Conservation (phyloP, 2,329 filamentous ascomycete genomes). For the Cercospora beticola region DNA sequence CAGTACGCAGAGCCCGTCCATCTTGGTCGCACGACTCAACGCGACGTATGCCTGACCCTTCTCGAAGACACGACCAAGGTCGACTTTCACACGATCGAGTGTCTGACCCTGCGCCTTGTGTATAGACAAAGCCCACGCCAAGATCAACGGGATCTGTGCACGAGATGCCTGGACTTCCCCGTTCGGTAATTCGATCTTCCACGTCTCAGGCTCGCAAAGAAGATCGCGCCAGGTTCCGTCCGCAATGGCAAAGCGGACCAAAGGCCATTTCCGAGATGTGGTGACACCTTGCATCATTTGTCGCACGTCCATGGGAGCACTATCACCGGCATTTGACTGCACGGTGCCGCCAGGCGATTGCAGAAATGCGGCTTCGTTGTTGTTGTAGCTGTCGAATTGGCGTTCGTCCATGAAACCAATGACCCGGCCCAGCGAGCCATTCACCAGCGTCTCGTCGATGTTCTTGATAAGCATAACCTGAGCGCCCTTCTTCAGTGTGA, state of each 20-base stretch:
- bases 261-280: conserved; percentile 65
- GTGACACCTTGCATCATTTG: conserved; percentile 57
- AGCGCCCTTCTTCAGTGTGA: conserved; percentile 84
- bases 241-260: conserved; percentile 78
- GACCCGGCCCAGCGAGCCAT: conserved; percentile 88
- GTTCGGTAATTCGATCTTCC: conserved; percentile 96
- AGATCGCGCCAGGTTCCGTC: conserved; percentile 76
- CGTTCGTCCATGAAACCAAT: conserved; percentile 74
- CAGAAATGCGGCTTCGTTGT: conserved; percentile 30
- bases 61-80: conserved; percentile 88
- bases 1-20: conserved; percentile 82
- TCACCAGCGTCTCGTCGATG: conserved; percentile 88
- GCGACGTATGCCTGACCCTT: conserved; percentile 98
- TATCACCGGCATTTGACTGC: conserved; percentile 28
- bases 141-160: conserved; percentile 72
- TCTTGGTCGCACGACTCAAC: conserved; percentile 84
- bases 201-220: conserved; percentile 81
- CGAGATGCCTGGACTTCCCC: conserved; percentile 90
- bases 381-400: conserved; percentile 37
- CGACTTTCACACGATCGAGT: conserved; percentile 88
- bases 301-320: conserved; percentile 30
- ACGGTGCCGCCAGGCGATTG: conserved; percentile 38
- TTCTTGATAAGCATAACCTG: conserved; percentile 99
- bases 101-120: conserved; percentile 98
- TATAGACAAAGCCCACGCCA: conserved; percentile 95